Evolutionary conservation across 768 basidiomycete species (phyloP).

Genomic region (Pulveroboletus sp.): DNA sequence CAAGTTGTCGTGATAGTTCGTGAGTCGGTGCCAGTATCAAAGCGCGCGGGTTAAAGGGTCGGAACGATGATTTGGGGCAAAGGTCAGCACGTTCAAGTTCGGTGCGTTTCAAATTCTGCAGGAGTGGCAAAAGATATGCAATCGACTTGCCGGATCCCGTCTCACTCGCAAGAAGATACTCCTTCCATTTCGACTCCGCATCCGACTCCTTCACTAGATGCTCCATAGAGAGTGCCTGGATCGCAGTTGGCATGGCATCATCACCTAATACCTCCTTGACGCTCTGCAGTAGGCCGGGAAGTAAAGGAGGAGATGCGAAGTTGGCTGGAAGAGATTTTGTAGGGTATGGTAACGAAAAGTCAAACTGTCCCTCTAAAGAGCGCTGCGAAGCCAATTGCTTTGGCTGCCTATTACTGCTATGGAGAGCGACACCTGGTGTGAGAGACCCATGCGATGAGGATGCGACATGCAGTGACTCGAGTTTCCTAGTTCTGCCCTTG

Average conservation of each 20-base stretch:
- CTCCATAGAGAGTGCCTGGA: slow-evolving; percentile 72
- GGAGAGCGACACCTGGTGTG: slow-evolving; percentile 16
- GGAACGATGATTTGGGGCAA: slow-evolving; percentile 11
- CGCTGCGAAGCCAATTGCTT: not conserved
- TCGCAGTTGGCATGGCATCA: slow-evolving; percentile 60
- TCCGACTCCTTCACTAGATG: slow-evolving; percentile 44
- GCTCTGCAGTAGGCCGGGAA: slow-evolving; percentile 57
- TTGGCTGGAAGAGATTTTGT: slow-evolving; percentile 28
- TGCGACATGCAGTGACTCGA: slow-evolving; percentile 26
- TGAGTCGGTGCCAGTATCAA: slow-evolving; percentile 86
- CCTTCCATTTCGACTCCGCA: slow-evolving; percentile 19
- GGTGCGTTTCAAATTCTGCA: slow-evolving; percentile 69
- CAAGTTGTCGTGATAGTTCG: slow-evolving; percentile 79
- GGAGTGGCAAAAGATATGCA: slow-evolving; percentile 81
- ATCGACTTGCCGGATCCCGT: slow-evolving; percentile 92
- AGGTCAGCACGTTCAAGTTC: slow-evolving; percentile 36
- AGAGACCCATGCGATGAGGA: slow-evolving; percentile 14
- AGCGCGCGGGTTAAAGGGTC: slow-evolving; percentile 60
- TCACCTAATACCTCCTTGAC: slow-evolving; percentile 55
- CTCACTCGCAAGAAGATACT: slow-evolving; percentile 77
- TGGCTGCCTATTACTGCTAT: slow-evolving; percentile 9
- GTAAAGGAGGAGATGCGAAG: slow-evolving; percentile 67
- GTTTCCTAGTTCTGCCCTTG: slow-evolving; percentile 21
- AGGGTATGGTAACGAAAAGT: slow-evolving; percentile 26
- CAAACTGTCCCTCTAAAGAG: slow-evolving; percentile 35